phyloP scores from a whole-genome alignment of 2,329 filamentous ascomycete genomes.

The Apiospora malaysiana region DNA sequence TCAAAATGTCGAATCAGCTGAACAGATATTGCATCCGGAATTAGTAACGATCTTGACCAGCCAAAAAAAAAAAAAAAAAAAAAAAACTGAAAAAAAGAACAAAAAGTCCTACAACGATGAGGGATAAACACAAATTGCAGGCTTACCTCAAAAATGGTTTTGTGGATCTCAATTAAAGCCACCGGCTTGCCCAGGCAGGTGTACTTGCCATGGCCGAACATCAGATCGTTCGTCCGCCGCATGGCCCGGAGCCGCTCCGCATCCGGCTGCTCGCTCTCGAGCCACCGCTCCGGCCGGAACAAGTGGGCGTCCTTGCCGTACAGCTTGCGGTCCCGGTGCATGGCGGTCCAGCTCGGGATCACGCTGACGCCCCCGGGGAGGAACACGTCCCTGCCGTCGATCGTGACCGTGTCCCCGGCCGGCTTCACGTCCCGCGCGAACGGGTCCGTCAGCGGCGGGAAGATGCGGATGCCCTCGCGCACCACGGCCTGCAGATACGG shows the following conservation, averaged over 20 bases:
- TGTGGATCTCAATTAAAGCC: conserved; percentile 48
- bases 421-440: conserved; percentile 23
- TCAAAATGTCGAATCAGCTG: conserved; percentile 25
- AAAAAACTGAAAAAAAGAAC: no score
- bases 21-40: neutral
- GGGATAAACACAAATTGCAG: neutral
- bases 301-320: conserved; percentile 24
- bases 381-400: conserved; percentile 20
- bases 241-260: conserved; percentile 35
- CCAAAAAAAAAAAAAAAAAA: no score
- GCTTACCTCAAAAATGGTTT: conserved; percentile 42
- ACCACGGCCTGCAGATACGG: conserved; percentile 24
- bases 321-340: conserved; percentile 22
- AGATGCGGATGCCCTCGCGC: conserved; percentile 25
- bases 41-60: conserved; percentile 32
- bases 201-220: conserved; percentile 45
- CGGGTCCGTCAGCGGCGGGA: conserved; percentile 23
- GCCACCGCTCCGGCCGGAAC: conserved; percentile 27
- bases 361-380: conserved; percentile 24
- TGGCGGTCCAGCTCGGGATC: conserved; percentile 19
- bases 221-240: conserved; percentile 40
- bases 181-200: conserved; percentile 47
- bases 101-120: neutral
- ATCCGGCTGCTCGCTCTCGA: neutral
- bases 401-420: conserved; percentile 23